Base-by-base conservation (phyloP, 352 stramenopile genomes). In the Pythium chondricola region DNA sequence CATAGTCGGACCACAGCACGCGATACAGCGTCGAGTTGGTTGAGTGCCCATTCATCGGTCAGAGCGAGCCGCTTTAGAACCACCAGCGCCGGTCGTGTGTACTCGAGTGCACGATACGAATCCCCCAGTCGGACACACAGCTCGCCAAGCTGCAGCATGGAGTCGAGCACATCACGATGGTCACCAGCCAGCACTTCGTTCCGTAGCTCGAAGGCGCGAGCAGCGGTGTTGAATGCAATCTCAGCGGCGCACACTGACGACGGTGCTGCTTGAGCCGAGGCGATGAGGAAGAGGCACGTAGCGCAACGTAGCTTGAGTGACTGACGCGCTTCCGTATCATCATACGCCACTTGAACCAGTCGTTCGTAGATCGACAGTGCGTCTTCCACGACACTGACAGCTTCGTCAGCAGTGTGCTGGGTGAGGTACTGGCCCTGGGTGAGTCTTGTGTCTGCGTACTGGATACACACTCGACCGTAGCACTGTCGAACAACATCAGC, bases 31-130 rank as follows among this genome's bases (percentile, higher is more conserved):
- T 58, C 61, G 21, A 82, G 61, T 27, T 73, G 56, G 20, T 58
- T 48, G 1, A 69, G 37, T 14, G 39, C 25, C n/a, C 65, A 45
- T 17, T 68, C 60, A 6, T 65, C 43, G 2, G 10, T 41, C 0
- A 8, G 21, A 10, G 7, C 22, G 2, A 65, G 29, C 3, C 52
- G 50, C 14, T 75, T 83, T 7, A 82, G 42, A 18, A 56, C 45
- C 2, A 8, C 43, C 8, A 82, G 49, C 2, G 63, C 71, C 24
- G 56, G 47, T 10, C 63, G 65, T 17, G 74, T 79, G 56, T 70
- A 82, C 30, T 85, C 73, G 0, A 85, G 45, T 1, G 73, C 74
- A 37, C 78, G 70, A 24, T 73, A 85, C 7, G 38, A n/a, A 25
- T 89, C 78, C 4, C 55, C 69, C 4, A 89, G 26, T 11, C 58